Evolutionary conservation across 257 asterid genomes (phyloP).

Genomic region (Marsdenia floribunda): DNA sequence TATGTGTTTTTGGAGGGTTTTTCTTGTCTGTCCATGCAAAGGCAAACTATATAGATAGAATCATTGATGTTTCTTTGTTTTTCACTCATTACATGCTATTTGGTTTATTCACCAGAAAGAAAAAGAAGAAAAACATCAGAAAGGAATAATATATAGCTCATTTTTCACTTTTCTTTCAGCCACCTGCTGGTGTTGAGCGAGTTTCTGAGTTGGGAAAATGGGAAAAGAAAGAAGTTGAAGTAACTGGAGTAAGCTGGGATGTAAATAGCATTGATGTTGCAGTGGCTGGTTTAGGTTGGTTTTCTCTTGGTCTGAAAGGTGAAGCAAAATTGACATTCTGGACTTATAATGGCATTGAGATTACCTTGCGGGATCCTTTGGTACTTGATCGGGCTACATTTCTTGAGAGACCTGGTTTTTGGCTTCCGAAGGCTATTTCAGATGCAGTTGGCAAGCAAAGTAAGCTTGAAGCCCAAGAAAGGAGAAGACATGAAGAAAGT

Average conservation of each 20-base stretch:
- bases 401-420: slow-evolving; percentile 89
- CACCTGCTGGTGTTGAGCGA: slow-evolving; percentile 55
- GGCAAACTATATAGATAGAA: background rate
- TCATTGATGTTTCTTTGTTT: background rate
- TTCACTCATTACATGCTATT: background rate
- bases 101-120: background rate
- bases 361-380: slow-evolving; percentile 69
- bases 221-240: slow-evolving; percentile 57
- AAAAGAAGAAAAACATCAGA: background rate
- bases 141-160: background rate
- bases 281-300: slow-evolving; percentile 87
- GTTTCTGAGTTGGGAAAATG: slow-evolving; percentile 68
- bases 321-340: slow-evolving; percentile 65
- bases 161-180: slow-evolving; percentile 39
- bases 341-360: slow-evolving; percentile 64
- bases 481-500: slow-evolving; percentile 31
- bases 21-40: background rate
- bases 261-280: slow-evolving; percentile 69
- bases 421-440: slow-evolving; percentile 86
- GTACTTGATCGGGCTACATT: slow-evolving; percentile 75
- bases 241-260: slow-evolving; percentile 83
- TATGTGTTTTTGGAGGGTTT: background rate
- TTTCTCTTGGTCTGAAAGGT: slow-evolving; percentile 84
- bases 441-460: slow-evolving; percentile 64
- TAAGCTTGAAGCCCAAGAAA: slow-evolving; percentile 60